Evolutionary conservation across 2,329 filamentous ascomycete genomes (phyloP).

Genomic region (Geosmithia putterillii): DNA sequence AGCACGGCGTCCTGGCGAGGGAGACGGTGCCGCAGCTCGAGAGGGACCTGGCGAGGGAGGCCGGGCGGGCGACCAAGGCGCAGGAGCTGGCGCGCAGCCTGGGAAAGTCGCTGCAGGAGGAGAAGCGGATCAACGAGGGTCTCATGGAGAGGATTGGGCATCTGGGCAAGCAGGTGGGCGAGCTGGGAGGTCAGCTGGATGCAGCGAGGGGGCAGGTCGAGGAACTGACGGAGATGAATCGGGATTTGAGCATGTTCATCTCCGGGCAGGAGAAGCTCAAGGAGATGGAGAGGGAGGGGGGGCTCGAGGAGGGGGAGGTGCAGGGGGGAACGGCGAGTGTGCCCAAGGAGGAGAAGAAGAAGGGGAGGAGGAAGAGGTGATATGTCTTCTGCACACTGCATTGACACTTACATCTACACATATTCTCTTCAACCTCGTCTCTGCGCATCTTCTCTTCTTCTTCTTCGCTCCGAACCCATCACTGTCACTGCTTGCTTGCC

Average conservation of each 20-base stretch:
- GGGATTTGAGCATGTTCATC: conserved; percentile 80
- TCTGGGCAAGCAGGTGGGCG: conserved; percentile 50
- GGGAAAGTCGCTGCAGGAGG: conserved; percentile 67
- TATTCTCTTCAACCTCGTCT: background rate
- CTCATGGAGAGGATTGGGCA: conserved; percentile 73
- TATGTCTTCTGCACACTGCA: background rate
- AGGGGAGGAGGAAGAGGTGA: conserved; percentile 32
- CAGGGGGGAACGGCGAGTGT: conserved; percentile 60
- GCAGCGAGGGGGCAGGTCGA: conserved; percentile 49
- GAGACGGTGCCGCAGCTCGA: conserved; percentile 58
- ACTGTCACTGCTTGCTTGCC: no score
- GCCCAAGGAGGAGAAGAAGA: conserved; percentile 45
- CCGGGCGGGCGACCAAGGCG: conserved; percentile 57
- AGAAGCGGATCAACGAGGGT: conserved; percentile 72
- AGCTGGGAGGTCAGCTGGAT: conserved; percentile 42
- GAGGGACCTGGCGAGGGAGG: conserved; percentile 57
- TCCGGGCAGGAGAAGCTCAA: conserved; percentile 70
- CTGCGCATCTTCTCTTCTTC: background rate
- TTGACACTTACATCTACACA: no score
- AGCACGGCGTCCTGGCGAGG: conserved; percentile 30
- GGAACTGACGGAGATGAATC: conserved; percentile 75
- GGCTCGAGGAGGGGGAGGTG: conserved; percentile 55
- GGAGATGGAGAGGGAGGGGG: conserved; percentile 50
- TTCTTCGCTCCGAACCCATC: no score
- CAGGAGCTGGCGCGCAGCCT: conserved; percentile 65